Base-by-base conservation (phyloP, 1,284 basidiomycete genomes). In the Butyriboletus appendiculatus region DNA sequence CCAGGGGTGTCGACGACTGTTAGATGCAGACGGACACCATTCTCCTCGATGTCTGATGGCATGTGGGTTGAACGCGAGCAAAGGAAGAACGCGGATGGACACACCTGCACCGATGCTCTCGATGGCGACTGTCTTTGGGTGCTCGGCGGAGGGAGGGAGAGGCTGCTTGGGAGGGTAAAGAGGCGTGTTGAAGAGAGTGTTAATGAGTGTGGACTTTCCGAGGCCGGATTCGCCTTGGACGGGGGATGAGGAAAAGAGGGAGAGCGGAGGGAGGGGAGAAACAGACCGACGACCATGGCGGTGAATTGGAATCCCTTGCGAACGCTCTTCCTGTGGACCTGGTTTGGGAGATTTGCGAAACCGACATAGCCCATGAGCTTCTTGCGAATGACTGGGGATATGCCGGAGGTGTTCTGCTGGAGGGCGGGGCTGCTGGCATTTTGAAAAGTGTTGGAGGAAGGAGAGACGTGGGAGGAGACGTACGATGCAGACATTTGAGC, bases 1-100 rank as follows among this genome's bases (percentile, higher is more conserved):
- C 95, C 94, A 50, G 94, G 94, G 38, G 94, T 98, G 73, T 98
- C 95, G 59, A 98, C 95, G 59, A 98, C 96, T n/a, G 94, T 98
- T 56, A 98, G 77, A 68, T 92, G 93, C 50, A 98, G 84, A 61
- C 94, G 84, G 52, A 98, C 94, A 55, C 94, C 94, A 60, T 92
- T 96, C 79, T 98, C 95, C 78, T 98, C 96, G 66, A 98, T 98
- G 72, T 98, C 95, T 96, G 73, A 52, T 52, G 48, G 58, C 55
- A 51, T 44, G 59, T 59, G 60, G 57, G 62, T 62, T 64, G 64
- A 72, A 40, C 0, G 18, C 2, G 22, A 15, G 4, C 1, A 50
- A 53, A 24, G 3, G 1, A 50, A 49, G 28, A 20, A 51, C 34
- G 15, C 2, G 51, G 42, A 45, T 20, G 40, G 22, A 41, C 50